phyloP scores from a whole-genome alignment of 225 moss, liverwort and hornwort species.

The Marchantia paleacea region DNA sequence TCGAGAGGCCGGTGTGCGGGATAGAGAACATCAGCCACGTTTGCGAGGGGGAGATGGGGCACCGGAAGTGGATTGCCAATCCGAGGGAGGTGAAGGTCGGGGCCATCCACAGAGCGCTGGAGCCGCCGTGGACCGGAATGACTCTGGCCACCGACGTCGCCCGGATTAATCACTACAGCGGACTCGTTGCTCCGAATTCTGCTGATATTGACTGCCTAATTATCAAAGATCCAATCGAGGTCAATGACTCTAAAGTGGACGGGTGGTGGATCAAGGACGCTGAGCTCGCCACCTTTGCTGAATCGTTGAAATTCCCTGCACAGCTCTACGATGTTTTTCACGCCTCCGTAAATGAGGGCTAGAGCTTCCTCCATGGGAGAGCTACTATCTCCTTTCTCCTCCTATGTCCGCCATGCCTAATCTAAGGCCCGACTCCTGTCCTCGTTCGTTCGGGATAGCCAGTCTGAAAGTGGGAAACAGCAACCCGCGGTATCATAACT shows the following conservation, averaged over 20 bases:
- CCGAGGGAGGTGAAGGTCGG: slow-evolving; percentile 47
- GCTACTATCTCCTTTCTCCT: not conserved
- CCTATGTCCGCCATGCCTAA: not conserved
- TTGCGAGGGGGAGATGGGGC: slow-evolving; percentile 48
- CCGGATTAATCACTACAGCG: slow-evolving; percentile 51
- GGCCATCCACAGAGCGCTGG: slow-evolving; percentile 40
- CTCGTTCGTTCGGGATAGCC: not conserved
- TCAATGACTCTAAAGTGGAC: slow-evolving; percentile 1
- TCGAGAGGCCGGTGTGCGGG: slow-evolving; percentile 48
- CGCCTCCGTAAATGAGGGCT: not conserved
- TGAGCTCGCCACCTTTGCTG: not conserved
- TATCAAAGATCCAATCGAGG: not conserved
- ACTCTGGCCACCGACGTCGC: slow-evolving; percentile 36
- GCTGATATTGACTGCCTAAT: not conserved
- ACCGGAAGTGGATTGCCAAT: slow-evolving; percentile 69
- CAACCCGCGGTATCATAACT: not conserved
- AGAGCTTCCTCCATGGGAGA: not conserved
- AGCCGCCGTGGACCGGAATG: slow-evolving; percentile 31
- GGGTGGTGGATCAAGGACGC: slow-evolving; percentile 11
- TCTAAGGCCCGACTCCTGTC: not conserved
- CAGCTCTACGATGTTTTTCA: not conserved
- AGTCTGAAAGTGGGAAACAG: not conserved
- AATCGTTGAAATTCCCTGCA: not conserved
- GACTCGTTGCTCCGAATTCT: slow-evolving; percentile 22
- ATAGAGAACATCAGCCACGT: slow-evolving; percentile 20